phyloP scores from a whole-genome alignment of 208 protist species.

The Crithidia bombi region DNA sequence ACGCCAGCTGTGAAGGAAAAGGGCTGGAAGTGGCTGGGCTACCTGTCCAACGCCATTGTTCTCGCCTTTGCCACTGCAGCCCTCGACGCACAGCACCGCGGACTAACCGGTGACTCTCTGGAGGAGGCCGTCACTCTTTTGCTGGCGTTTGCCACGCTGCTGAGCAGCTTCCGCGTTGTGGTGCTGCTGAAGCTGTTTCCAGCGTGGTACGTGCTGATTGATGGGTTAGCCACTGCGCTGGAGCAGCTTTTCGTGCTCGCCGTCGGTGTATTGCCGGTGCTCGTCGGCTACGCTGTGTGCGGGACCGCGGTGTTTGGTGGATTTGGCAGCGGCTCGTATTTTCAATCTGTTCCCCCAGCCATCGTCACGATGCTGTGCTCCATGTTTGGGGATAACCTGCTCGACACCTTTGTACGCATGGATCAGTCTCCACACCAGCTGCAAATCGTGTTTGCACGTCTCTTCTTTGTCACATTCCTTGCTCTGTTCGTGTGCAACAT shows the following conservation, averaged over 20 bases:
- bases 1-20: constrained; percentile 14
- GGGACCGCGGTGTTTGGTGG: constrained; percentile 54
- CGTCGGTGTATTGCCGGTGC: constrained; percentile 47
- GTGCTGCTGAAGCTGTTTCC: constrained; percentile 56
- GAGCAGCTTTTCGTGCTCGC: constrained; percentile 46
- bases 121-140: constrained; percentile 55
- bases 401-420: constrained; percentile 59
- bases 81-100: constrained; percentile 39
- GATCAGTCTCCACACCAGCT: constrained; percentile 52
- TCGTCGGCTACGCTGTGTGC: constrained; percentile 58
- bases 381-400: constrained; percentile 61
- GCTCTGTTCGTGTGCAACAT: constrained; percentile 66
- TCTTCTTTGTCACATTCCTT: constrained; percentile 63
- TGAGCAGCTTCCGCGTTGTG: constrained; percentile 48
- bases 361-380: constrained; percentile 60
- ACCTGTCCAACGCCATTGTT: constrained; percentile 45
- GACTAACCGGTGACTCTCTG: constrained; percentile 18
- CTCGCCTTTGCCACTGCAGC: constrained; percentile 40
- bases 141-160: constrained; percentile 50
- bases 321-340: constrained; percentile 37
- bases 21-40: constrained; percentile 48
- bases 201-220: constrained; percentile 46
- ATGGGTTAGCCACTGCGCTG: constrained; percentile 47
- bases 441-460: constrained; percentile 42
- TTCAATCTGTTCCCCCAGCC: constrained; percentile 36